These are phyloP conservation scores for Melanopsichium pennsylvanicum DNA, from an alignment of 1,284 basidiomycete genomes.

Conservation along the genomic window DNA sequence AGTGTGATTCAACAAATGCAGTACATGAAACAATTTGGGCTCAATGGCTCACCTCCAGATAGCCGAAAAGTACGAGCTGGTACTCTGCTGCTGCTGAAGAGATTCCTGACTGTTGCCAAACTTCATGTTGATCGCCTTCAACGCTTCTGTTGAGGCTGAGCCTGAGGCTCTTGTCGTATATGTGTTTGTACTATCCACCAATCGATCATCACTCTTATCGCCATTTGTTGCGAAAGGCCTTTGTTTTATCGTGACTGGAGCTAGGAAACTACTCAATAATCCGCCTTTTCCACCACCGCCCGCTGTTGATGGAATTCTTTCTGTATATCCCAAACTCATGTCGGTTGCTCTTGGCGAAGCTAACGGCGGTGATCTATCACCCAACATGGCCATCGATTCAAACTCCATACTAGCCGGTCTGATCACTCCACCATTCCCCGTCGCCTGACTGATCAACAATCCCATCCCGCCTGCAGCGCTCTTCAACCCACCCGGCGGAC, in stretches of 20 bases:
- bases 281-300: not conserved
- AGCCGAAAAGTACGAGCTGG: not conserved
- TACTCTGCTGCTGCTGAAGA: too few relatives aligned
- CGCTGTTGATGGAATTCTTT: too few relatives aligned
- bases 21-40: not conserved
- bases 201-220: not conserved
- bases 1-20: too few relatives aligned
- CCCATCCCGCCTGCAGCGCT: constrained; percentile 1
- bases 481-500: constrained; percentile 8
- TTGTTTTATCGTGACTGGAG: not conserved
- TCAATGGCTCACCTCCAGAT: constrained; percentile 1
- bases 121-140: not conserved
- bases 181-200: constrained; percentile 7
- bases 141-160: too few relatives aligned
- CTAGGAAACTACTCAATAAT: not conserved
- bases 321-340: not conserved
- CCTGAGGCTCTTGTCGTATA: too few relatives aligned
- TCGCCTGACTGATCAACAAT: constrained; percentile 13
- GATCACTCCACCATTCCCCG: constrained; percentile 9
- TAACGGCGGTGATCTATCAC: not conserved
- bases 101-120: too few relatives aligned
- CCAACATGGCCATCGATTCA: not conserved
- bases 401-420: constrained; percentile 18
- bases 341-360: not conserved
- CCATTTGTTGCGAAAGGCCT: not conserved